A percentile compares a stretch with the other conserved stretches of the same genome.
These are phyloP conservation scores for Nannochloris sp. DNA, from an alignment of 139 green algal species.

Conservation along the genomic window DNA sequence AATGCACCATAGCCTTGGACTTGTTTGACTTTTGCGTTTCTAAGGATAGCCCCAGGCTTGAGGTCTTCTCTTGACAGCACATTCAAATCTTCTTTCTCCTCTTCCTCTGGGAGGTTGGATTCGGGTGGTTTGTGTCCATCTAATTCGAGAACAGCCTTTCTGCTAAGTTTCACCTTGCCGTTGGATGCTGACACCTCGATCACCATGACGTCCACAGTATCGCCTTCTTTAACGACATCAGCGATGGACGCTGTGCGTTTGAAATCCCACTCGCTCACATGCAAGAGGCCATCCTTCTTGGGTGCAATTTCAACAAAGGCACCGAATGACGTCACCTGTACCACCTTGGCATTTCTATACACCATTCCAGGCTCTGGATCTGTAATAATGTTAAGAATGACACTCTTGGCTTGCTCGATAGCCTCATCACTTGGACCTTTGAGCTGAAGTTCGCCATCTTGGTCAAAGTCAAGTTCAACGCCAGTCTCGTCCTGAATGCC, in stretches of 20 bases:
- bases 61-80: not conserved
- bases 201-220: slow-evolving; percentile 74
- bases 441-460: slow-evolving; percentile 5
- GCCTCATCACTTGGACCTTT: slow-evolving; percentile 25
- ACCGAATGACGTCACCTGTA: slow-evolving; percentile 44
- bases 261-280: slow-evolving; percentile 59
- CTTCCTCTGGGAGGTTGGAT: not conserved
- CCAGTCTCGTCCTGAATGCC: slow-evolving; percentile 49
- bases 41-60: slow-evolving; percentile 20
- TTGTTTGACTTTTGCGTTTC: slow-evolving; percentile 14
- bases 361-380: slow-evolving; percentile 24
- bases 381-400: slow-evolving; percentile 23
- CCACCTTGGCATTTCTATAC: slow-evolving; percentile 17
- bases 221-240: slow-evolving; percentile 47
- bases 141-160: slow-evolving; percentile 14
- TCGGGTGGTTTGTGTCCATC: slow-evolving; percentile 5
- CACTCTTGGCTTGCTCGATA: slow-evolving; percentile 18
- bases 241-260: slow-evolving; percentile 27
- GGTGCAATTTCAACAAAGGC: slow-evolving; percentile 51
- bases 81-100: not conserved
- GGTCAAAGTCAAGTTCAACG: slow-evolving; percentile 43
- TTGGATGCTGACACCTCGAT: slow-evolving; percentile 28
- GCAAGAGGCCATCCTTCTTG: slow-evolving; percentile 56
- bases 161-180: slow-evolving; percentile 17
- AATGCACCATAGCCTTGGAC: slow-evolving; percentile 54